phyloP scores from a whole-genome alignment of 108 stramenopile species.

The Nitzschia putrida region DNA sequence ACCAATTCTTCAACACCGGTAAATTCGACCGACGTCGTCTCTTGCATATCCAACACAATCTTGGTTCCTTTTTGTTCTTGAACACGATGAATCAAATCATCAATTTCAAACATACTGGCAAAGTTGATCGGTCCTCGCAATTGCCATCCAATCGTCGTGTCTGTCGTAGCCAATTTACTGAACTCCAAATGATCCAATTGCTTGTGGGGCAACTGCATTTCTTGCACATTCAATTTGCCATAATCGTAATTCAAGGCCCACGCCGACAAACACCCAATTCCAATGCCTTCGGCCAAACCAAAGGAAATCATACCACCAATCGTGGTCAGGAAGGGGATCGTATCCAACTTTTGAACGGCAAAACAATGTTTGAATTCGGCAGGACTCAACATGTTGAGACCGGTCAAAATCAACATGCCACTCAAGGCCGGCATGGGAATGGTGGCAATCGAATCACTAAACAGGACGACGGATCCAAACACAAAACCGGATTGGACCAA shows the following conservation, averaged over 20 bases:
- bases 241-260: conserved; percentile 26
- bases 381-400: conserved; percentile 32
- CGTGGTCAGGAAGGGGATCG: conserved; percentile 29
- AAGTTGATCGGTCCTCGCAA: conserved; percentile 35
- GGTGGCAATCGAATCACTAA: conserved; percentile 23
- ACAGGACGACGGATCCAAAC: conserved; percentile 36
- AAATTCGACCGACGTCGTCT: conserved; percentile 35
- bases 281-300: conserved; percentile 46
- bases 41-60: conserved; percentile 39
- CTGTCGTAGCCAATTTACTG: neutral
- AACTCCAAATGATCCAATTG: neutral
- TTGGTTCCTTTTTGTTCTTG: conserved; percentile 1
- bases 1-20: conserved; percentile 48
- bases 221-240: neutral
- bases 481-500: conserved; percentile 42
- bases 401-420: conserved; percentile 34
- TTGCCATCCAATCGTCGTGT: conserved; percentile 15
- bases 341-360: conserved; percentile 29
- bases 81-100: conserved; percentile 27
- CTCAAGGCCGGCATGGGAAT: conserved; percentile 36
- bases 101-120: conserved; percentile 40
- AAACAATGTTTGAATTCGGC: conserved; percentile 41
- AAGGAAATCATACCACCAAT: conserved; percentile 46
- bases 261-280: conserved; percentile 39
- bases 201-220: conserved; percentile 14